These are phyloP conservation scores for Lycium barbarum DNA, from an alignment of 257 asterid species.

Conservation along the genomic window DNA sequence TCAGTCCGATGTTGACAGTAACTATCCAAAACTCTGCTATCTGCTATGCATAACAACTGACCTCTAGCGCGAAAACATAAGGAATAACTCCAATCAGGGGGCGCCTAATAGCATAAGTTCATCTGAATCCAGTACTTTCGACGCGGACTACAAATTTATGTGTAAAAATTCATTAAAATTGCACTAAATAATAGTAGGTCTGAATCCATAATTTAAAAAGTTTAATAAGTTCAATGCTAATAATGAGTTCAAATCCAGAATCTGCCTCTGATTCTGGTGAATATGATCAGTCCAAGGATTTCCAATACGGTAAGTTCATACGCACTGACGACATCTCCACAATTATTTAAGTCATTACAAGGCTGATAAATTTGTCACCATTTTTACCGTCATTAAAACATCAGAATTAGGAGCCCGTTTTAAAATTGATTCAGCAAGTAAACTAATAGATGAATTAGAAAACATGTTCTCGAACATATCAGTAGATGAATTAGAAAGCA, in stretches of 20 bases:
- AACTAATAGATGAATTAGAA: neutral
- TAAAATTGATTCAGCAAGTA: neutral
- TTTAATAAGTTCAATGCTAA: too few relatives aligned
- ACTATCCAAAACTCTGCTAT: too few relatives aligned
- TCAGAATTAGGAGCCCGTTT: constrained; percentile 25
- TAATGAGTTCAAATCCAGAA: too few relatives aligned
- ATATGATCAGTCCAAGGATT: too few relatives aligned
- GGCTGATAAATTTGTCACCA: neutral
- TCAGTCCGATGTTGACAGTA: too few relatives aligned
- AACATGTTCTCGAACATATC: neutral
- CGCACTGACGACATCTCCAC: constrained; percentile 65
- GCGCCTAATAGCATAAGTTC: too few relatives aligned
- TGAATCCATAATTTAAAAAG: too few relatives aligned
- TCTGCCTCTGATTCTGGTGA: too few relatives aligned
- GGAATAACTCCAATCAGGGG: constrained; percentile 32
- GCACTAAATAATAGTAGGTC: too few relatives aligned
- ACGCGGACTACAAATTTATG: too few relatives aligned
- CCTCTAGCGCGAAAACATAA: constrained; percentile 44
- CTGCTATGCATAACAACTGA: constrained; percentile 25
- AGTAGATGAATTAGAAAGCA: neutral
- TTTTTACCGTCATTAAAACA: constrained; percentile 23
- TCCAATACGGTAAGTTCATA: constrained; percentile 36
- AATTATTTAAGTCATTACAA: constrained; percentile 42
- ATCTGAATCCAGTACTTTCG: too few relatives aligned
- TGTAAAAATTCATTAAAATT: too few relatives aligned